A percentile compares a stretch with the other conserved stretches of the same genome.
These are phyloP conservation scores for Zygoascus hellenicus DNA, from an alignment of 1,139 yeast genomes.

Conservation along the genomic window DNA sequence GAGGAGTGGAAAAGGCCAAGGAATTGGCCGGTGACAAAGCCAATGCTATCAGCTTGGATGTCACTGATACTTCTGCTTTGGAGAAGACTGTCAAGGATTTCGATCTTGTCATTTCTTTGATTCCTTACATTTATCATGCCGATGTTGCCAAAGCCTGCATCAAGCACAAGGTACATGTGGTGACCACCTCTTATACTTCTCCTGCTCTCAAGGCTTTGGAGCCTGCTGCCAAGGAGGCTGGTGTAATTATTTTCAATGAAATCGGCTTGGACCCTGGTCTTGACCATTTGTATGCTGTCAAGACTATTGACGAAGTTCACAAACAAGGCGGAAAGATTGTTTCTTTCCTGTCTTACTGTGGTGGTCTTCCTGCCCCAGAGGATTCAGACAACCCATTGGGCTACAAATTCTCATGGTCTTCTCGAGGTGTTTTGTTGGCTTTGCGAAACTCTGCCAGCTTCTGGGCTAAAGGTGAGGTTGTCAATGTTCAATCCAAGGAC, in stretches of 20 bases:
- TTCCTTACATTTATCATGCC: conserved; percentile 93
- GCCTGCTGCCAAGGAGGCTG: conserved; percentile 40
- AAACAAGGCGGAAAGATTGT: conserved; percentile 83
- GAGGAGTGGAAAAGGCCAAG: conserved; percentile 83
- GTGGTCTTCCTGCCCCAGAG: conserved; percentile 98
- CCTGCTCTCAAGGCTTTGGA: conserved; percentile 63
- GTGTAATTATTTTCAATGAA: conserved; percentile 46
- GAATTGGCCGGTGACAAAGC: conserved; percentile 79
- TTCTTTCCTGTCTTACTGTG: conserved; percentile 93
- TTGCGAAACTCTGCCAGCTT: conserved; percentile 88
- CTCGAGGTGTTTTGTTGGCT: conserved; percentile 95
- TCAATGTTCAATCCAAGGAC: conserved; percentile 76
- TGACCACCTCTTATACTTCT: conserved; percentile 92
- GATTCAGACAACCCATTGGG: conserved; percentile 96
- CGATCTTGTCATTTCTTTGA: conserved; percentile 88
- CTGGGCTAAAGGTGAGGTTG: conserved; percentile 81
- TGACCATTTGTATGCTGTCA: conserved; percentile 96
- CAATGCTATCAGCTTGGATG: conserved; percentile 81
- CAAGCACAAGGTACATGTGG: conserved; percentile 84
- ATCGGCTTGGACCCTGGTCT: conserved; percentile 89
- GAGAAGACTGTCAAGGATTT: conserved; percentile 70
- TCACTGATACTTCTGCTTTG: conserved; percentile 66
- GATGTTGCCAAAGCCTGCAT: conserved; percentile 90
- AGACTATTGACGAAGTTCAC: conserved; percentile 97
- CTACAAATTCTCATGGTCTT: conserved; percentile 98